Evolutionary conservation across 2,329 filamentous ascomycete species (phyloP).

Genomic region (Trichophyton rubrum): DNA sequence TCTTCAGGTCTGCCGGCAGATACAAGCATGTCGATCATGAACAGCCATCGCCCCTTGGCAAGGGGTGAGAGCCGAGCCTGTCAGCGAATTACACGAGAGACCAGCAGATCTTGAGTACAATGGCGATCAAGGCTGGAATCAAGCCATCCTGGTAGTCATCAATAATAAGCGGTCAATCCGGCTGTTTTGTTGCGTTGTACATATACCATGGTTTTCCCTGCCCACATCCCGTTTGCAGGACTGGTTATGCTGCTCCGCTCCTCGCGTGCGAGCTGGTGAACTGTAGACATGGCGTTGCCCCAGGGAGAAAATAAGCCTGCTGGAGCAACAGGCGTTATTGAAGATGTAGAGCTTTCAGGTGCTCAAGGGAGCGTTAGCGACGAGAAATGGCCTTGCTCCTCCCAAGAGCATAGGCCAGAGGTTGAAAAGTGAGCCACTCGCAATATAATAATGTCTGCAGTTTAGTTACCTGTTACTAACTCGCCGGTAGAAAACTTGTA

Average conservation of each 20-base stretch:
- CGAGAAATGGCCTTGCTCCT: not conserved
- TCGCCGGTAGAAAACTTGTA: slow-evolving; percentile 10
- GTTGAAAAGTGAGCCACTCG: slow-evolving; percentile 9
- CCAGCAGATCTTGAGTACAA: not conserved
- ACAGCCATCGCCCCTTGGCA: not conserved
- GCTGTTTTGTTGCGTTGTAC: not conserved
- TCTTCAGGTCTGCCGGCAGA: not conserved
- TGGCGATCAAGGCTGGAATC: not conserved
- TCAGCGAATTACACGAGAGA: not conserved
- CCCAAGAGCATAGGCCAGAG: slow-evolving; percentile 1
- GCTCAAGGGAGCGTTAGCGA: not conserved
- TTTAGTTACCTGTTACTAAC: not conserved
- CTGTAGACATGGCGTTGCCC: not conserved
- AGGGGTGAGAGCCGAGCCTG: not conserved
- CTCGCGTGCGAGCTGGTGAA: not conserved
- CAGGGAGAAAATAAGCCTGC: not conserved
- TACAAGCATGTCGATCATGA: not conserved
- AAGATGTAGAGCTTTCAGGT: not conserved
- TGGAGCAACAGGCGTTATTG: not conserved
- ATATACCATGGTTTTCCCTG: not conserved
- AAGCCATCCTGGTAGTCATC: not conserved
- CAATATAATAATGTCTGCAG: not conserved
- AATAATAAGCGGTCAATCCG: not conserved
- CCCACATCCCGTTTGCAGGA: no score
- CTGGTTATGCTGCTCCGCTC: not conserved